Conservation (phyloP, 257 asterid genomes). For the Capsicum baccatum region DNA sequence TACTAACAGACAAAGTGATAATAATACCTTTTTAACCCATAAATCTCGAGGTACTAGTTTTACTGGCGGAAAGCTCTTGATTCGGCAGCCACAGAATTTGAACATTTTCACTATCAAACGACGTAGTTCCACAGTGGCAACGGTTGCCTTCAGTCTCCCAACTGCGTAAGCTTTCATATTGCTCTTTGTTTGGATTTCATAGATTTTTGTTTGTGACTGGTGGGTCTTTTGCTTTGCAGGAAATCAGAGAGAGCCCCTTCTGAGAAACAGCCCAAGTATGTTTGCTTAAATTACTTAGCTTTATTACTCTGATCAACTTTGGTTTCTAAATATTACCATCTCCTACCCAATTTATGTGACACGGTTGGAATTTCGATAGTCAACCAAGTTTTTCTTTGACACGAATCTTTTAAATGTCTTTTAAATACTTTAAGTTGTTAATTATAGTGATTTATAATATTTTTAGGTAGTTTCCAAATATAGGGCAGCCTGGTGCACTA, state of each 20-base stretch:
- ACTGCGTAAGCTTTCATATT: conserved; percentile 51
- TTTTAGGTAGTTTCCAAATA: too few species aligned
- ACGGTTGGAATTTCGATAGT: too few species aligned
- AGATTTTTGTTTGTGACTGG: not conserved
- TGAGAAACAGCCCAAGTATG: conserved; percentile 62
- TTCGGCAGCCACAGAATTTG: conserved; percentile 42
- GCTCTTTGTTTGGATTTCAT: not conserved
- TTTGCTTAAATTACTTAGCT: not conserved
- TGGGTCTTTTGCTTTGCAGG: conserved; percentile 48
- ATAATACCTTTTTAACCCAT: conserved; percentile 37
- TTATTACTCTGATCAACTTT: not conserved
- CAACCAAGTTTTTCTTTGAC: too few species aligned
- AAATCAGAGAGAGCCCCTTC: conserved; percentile 44
- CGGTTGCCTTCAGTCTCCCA: conserved; percentile 74
- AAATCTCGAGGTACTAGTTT: conserved; percentile 42
- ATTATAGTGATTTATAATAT: too few species aligned
- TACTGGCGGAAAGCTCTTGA: conserved; percentile 56
- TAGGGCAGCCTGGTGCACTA: too few species aligned
- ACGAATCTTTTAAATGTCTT: too few species aligned
- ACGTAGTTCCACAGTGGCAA: conserved; percentile 60
- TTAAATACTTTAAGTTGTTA: too few species aligned
- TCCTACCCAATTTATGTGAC: too few species aligned
- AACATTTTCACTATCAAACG: conserved; percentile 50
- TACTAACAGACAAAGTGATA: conserved; percentile 42
- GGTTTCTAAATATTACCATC: not conserved